Base-by-base conservation (phyloP, 1,139 yeast species). In the Suhomyces coccinellae region DNA sequence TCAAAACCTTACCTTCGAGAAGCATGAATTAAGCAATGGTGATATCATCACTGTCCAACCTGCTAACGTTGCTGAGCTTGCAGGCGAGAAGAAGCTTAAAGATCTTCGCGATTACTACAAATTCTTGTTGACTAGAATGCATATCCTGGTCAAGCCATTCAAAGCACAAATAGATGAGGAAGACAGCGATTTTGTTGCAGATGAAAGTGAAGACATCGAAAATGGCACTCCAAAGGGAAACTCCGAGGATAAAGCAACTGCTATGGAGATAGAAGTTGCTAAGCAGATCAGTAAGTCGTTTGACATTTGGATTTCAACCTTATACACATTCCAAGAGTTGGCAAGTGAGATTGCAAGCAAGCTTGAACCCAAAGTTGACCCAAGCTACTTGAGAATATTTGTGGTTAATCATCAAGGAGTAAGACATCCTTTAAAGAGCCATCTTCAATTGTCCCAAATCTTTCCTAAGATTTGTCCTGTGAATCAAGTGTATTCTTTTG, bases 1-100 rank as follows among this genome's bases (percentile, higher is more conserved):
- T 37, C 59, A 67, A 4, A 59, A 63, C 6, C 64, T 69, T 34
- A 70, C 86, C 0, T 79, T 85, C 52, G 80, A 77, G 51, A 77
- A 80, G 50, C 73, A 80, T 32, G 97, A 90, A 58, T 65, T 91
- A 32, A 75, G 77, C 14, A 83, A 78, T 52, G 97, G 97, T 52
- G 97, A 90, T 60, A 86, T 91, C 17, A 64, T 91, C 13, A 73
- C 87, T 26, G 77, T 86, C 42, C 85, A 85, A 47, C 58, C 62
- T 1, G 49, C 61, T 1, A 57, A 65, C 37, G 57, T 54, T 1
- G 53, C 54, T 10, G 53, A 57, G 9, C 52, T 61, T 13, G 57
- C 62, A 3, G 52, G 54, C 6, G 57, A 49, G 17, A 41, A 45
- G 22, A 59, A 49, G 29, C 63, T 64, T 47, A 53, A 51, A 56